Evolutionary conservation across 1,284 basidiomycete species (phyloP).

Genomic region (Ganoderma meredithae): DNA sequence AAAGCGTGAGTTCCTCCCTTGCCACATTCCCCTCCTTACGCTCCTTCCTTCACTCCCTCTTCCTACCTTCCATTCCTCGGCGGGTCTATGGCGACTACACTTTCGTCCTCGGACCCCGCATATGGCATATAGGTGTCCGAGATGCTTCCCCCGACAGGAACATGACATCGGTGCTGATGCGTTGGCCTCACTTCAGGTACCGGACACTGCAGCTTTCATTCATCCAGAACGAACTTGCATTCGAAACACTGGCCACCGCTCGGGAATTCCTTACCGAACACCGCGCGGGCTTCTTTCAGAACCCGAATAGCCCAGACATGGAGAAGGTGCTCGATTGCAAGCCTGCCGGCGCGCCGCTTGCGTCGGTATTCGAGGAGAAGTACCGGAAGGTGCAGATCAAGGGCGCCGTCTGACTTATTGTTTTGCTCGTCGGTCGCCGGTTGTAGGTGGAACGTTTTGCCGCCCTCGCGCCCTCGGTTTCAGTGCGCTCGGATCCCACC

Average conservation of each 20-base stretch:
- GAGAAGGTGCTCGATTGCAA: conserved; percentile 77
- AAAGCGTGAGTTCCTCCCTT: conserved; percentile 75
- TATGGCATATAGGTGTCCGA: neutral
- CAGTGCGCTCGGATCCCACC: neutral
- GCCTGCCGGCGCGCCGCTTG: conserved; percentile 57
- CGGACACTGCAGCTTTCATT: conserved; percentile 79
- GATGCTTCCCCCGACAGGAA: neutral
- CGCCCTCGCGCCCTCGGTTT: conserved; percentile 1
- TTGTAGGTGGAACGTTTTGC: conserved; percentile 12
- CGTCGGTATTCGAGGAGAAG: conserved; percentile 72
- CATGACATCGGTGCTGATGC: conserved; percentile 5
- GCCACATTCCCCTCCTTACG: conserved; percentile 11
- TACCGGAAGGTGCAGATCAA: conserved; percentile 80
- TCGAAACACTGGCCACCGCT: conserved; percentile 72
- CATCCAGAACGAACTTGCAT: conserved; percentile 85
- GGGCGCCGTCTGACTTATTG: conserved; percentile 52
- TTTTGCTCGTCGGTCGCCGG: conserved; percentile 2
- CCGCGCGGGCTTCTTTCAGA: conserved; percentile 73
- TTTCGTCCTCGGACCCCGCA: conserved; percentile 2
- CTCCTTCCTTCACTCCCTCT: conserved; percentile 6
- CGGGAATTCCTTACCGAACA: conserved; percentile 79
- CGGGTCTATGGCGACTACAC: conserved; percentile 1
- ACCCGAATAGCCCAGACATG: conserved; percentile 63
- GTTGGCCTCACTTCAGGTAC: conserved; percentile 62
- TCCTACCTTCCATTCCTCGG: conserved; percentile 12